Base-by-base conservation (phyloP, 2,329 filamentous ascomycete species). In the Geosmithia flava region DNA sequence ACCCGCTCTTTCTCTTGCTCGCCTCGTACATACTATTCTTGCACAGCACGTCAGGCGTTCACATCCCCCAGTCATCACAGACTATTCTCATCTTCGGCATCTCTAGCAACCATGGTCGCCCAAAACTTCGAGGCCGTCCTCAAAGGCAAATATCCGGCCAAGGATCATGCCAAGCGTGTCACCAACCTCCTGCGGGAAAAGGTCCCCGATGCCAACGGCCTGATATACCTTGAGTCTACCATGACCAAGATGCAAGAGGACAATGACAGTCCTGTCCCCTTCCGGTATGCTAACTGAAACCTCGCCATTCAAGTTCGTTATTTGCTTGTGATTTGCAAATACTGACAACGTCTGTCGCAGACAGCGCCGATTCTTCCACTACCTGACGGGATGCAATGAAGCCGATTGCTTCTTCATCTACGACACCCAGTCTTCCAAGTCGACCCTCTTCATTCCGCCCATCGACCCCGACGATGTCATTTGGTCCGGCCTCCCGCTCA, bases 361-460 rank as follows among this genome's bases (percentile, higher is more conserved):
- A 54, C 90, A 96, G 68, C 86, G 90, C 53, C 83, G 93, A 48
- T 87, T 81, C 64, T 98, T 98, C 70, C 96, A 86, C 77, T 98
- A 98, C 67, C 74, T 97, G 43, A 91, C 87, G 20, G 93, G 93
- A 56, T 94, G 72, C 60, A 76, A 81, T 52, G 74, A 94, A 29
- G 78, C 90, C 50, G 89, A 96, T 65, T 84, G 84, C 58, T 82
- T 83, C 61, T 77, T 88, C 51, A 76, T 83, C 49, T 95, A 96
- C 70, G 83, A 95, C 54, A 83, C 95, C 50, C 71, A 76, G 44
- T 74, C 78, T 45, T 76, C 81, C 54, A 80, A 81, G 56, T 78
- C 90, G 41, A 94, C 83, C 2, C 80, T 98, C 45, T 98, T 90
- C 69, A 91, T 98, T 57, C 91, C 93, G 2, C 86, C 89, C 16